Base-by-base conservation (phyloP, 2,329 filamentous ascomycete species). In the Juglanconis oblonga region DNA sequence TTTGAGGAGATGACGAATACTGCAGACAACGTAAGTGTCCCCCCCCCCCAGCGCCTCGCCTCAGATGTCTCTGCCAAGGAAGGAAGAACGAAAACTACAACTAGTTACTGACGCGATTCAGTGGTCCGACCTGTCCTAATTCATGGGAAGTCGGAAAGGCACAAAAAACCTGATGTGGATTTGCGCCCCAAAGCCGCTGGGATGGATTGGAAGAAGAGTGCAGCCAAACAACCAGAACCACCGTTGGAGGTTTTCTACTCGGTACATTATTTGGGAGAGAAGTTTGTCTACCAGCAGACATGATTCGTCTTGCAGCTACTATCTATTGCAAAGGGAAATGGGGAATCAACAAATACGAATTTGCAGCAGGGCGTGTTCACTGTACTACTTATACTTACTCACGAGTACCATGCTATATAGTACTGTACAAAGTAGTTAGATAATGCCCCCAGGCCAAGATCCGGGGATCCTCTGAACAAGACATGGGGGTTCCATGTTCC, bases 1-100 rank as follows among this genome's bases (percentile, higher is more conserved):
- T 96, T 92, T 72, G 91, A 96, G 68, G 90, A 96, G 72, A 84
- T 95, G 56, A 90, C 87, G 62, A 84, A 81, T 64, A 85, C 89
- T 24, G 76, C 77, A 3, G 82, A 84, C 17, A 79, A 76, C 69
- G 81, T 84, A 61, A 73, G 78, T 75, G 1, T 9, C 4, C 2
- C 5, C 13, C 32, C 40, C 11, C 8, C 17, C 17, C 1, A 24
- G 17, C 17, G 17, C 17, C 17, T 24, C 17, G 2, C 17, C 17
- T 24, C 17, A 24, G 17, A 24, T 24, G 17, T 24, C 42, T 17
- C 13, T 13, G 11, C 17, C 29, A 49, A 10, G 3, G 1, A 29
- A 6, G 29, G 42, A 38, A 10, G 38, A n/a, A 24, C 17, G 44
- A 17, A 24, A 45, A n/a, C 3, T 17, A 7, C 5, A 7, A 45